Percentiles rank a stretch among this genome's conserved stretches.
phyloP scores from a whole-genome alignment of 106 monocot species.

The Ottelia alismoides region DNA sequence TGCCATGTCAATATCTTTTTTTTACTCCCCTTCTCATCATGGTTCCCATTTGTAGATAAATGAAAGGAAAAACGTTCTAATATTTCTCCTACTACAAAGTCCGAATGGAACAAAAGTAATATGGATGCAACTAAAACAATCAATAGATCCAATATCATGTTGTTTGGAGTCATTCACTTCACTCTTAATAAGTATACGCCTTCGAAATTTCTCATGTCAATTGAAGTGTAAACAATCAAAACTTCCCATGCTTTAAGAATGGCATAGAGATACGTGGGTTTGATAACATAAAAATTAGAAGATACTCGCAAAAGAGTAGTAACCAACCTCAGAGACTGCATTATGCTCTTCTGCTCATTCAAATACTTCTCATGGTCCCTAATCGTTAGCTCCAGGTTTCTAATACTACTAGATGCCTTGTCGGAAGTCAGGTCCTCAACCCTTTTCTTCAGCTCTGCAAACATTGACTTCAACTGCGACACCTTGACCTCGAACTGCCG shows the following conservation, averaged over 20 bases:
- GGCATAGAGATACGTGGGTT: background rate
- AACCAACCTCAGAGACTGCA: conserved; percentile 84
- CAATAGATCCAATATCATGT: too few species aligned
- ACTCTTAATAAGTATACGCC: background rate
- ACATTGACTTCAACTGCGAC: conserved; percentile 62
- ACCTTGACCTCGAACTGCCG: conserved; percentile 86
- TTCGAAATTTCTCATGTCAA: background rate
- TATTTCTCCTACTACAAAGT: too few species aligned
- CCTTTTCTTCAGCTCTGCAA: conserved; percentile 55
- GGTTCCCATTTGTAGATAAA: too few species aligned
- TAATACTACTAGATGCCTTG: conserved; percentile 30
- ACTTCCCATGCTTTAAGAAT: background rate
- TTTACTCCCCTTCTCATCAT: too few species aligned
- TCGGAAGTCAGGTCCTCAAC: conserved; percentile 38
- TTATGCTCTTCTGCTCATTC: conserved; percentile 71
- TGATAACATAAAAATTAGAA: background rate
- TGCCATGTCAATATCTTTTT: too few species aligned
- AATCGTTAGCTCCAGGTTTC: conserved; percentile 44
- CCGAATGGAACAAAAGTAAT: too few species aligned
- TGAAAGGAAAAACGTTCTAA: too few species aligned
- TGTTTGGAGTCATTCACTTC: background rate
- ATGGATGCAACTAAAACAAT: too few species aligned
- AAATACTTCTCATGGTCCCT: conserved; percentile 56
- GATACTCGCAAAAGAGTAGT: background rate
- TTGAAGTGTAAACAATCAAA: background rate